Percentiles rank a stretch among this genome's conserved stretches.
These are phyloP conservation scores for Nakazawaea wickerhamii DNA, from an alignment of 805 yeast genomes.

Conservation along the genomic window DNA sequence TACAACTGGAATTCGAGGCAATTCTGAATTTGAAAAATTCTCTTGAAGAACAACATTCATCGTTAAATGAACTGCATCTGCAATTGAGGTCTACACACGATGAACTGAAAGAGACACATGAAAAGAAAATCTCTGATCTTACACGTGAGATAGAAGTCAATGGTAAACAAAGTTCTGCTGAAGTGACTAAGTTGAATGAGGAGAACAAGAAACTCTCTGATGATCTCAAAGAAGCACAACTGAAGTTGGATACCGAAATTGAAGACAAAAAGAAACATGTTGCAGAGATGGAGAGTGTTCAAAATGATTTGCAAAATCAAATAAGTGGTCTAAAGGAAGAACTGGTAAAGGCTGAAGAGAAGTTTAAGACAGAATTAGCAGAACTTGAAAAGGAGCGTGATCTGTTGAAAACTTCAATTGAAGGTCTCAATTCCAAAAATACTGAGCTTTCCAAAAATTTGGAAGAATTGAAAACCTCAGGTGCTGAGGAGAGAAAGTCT, in stretches of 20 bases:
- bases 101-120: constrained; percentile 5
- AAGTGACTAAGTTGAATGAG: neutral
- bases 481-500: neutral
- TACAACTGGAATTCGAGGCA: neutral
- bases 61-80: neutral
- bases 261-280: neutral
- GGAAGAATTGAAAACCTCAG: neutral
- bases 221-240: neutral
- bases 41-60: neutral
- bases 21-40: neutral
- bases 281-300: constrained; percentile 13
- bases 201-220: neutral
- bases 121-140: constrained; percentile 8
- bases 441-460: neutral
- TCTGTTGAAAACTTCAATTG: constrained; percentile 6
- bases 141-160: constrained; percentile 1
- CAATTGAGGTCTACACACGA: neutral
- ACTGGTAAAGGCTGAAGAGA: neutral
- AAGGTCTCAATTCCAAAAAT: neutral
- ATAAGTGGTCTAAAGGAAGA: neutral
- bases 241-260: neutral
- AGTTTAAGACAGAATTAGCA: neutral
- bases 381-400: neutral
- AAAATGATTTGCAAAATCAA: constrained; percentile 19
- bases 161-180: neutral